phyloP scores from a whole-genome alignment of 371 early-diverging fungal genomes.

The Mortierella sp. region DNA sequence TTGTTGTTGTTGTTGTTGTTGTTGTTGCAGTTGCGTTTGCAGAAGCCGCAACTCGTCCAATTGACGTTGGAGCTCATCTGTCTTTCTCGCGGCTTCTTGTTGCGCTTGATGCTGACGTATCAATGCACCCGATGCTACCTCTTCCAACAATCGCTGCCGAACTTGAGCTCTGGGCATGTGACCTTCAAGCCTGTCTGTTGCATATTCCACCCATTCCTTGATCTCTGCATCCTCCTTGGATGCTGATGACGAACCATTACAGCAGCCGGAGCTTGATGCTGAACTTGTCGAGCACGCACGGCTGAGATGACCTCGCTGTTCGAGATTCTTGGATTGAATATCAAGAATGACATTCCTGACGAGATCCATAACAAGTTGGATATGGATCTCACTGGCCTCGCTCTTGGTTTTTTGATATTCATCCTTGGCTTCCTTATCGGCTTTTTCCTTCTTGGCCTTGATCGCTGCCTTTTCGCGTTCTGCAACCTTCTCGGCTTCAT shows the following conservation, averaged over 20 bases:
- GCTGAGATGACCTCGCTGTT: neutral
- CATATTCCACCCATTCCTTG: slow-evolving; percentile 47
- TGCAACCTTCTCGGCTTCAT: slow-evolving; percentile 32
- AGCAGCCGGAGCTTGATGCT: neutral
- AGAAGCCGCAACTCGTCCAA: slow-evolving; percentile 23
- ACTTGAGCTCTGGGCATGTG: slow-evolving; percentile 29
- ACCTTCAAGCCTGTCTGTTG: slow-evolving; percentile 29
- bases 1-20: slow-evolving; percentile 20
- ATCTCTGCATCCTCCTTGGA: slow-evolving; percentile 39
- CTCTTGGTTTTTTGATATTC: slow-evolving; percentile 19
- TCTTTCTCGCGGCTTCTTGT: slow-evolving; percentile 22
- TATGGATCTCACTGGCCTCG: slow-evolving; percentile 25
- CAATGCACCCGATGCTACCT: slow-evolving; percentile 31
- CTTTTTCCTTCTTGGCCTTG: slow-evolving; percentile 23
- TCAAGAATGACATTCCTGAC: slow-evolving; percentile 33
- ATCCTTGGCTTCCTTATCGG: slow-evolving; percentile 32
- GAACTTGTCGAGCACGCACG: slow-evolving; percentile 9
- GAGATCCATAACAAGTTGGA: slow-evolving; percentile 23
- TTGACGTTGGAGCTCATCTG: slow-evolving; percentile 26
- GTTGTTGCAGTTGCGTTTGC: slow-evolving; percentile 23
- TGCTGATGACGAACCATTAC: neutral
- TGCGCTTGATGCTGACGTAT: slow-evolving; percentile 28
- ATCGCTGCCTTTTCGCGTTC: slow-evolving; percentile 27
- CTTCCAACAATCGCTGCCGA: slow-evolving; percentile 40
- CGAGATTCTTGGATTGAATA: slow-evolving; percentile 27